Evolutionary conservation across 345 rosid genomes (phyloP), one percentile per base, ranked within the genome.

Genomic region (Psidium guajava): DNA sequence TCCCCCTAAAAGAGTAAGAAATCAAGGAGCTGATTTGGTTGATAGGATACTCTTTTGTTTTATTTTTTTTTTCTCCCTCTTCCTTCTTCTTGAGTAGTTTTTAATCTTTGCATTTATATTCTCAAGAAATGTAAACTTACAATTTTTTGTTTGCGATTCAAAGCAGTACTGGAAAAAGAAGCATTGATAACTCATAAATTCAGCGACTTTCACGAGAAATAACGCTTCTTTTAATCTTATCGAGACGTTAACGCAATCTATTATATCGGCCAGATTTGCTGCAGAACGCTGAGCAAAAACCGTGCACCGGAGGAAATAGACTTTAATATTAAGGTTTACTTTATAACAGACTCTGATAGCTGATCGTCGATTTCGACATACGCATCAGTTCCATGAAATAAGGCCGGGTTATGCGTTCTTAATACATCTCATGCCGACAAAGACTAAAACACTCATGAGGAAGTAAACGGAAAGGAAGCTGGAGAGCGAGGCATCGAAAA

Each of bases 361-460:
- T 32, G 6, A 8, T 0, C 20, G 1, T 32, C 21, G 44, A 32
- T 32, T 64, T 64, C 6, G 16, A 32, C 8, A 44, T 5, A 15
- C 0, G 2, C 16, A 64, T 10, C 7, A 18, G 1, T 64, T 8
- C 6, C 12, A 32, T 32, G 77, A 32, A 32, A 32, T 18, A 16
- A 64, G 12, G 6, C 0, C 6, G 1, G 9, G 58, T 28, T 7
- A 28, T 6, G 22, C 11, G 0, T 28, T 28, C 11, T 3, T 28
- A 28, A 32, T 40, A 14, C 11, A 27, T 54, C 74, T 28, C 40
- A 15, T 15, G 10, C 2, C 0, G 1, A 61, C 24, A 64, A 4
- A 32, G 18, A 16, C 24, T 64, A 1, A 5, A 32, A 3, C 8
- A 8, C 3, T 64, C 6, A 9, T 0, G 3, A 32, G 44, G 12